Base-by-base conservation (phyloP, 306 rosid genomes). In the Boehmeria nivea region DNA sequence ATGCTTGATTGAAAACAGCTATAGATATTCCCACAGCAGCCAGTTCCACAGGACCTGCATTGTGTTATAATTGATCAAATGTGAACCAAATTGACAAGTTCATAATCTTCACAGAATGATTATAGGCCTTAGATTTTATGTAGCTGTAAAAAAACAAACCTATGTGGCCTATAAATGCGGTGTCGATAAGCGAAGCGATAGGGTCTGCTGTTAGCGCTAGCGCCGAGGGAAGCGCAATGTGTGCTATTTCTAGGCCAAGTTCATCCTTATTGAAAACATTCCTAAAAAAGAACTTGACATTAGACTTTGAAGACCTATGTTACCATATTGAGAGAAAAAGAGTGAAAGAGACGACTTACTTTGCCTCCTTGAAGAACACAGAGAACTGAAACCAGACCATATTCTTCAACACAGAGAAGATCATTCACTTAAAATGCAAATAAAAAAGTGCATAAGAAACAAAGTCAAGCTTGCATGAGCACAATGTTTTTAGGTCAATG, bases 21-120 rank as follows among this genome's bases (percentile, higher is more conserved):
- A 86, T 83, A 2, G 90, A 80, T 66, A 86, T 80, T 57, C 95
- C 95, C 43, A 82, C 95, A 40, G 95, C 90, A 34, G 85, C 95
- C 43, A 86, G 90, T 79, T 86, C 95, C 61, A 82, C 80, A 10
- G 95, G 80, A 75, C 95, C 95, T 86, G 54, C 38, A 63, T 28
- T 56, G 23, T n/a, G n/a, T n/a, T n/a, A 64, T 61, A 56, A 58
- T n/a, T 46, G 26, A 27, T 34, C 27, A 44, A 36, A 51, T 50
- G 20, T 19, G 17, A 24, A 8, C 57, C 47, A 49, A 26, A 26
- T 25, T 14, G 55, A n/a, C n/a, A n/a, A n/a, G n/a, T n/a, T n/a
- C n/a, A n/a, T n/a, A n/a, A n/a, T n/a, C n/a, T n/a, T n/a, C n/a
- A 43, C 4, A 43, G 17, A 10, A n/a, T 43, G 22, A 4, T 6